Evolutionary conservation across 73 alveolate genomes (phyloP), one percentile per base, ranked within the genome.

Genomic region (Breviolum minutum): DNA sequence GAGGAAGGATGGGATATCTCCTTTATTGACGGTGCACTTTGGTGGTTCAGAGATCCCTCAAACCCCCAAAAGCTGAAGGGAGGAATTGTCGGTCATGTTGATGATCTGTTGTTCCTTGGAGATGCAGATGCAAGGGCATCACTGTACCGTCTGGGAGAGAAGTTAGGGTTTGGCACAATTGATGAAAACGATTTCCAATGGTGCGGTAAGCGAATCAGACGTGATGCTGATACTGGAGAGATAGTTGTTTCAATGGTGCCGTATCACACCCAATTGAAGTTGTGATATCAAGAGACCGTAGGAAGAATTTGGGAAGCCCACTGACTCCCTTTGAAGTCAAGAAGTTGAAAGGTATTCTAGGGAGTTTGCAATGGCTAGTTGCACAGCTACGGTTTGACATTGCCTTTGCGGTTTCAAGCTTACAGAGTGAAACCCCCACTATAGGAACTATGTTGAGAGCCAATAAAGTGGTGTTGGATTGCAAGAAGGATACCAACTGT

Each of bases 361-460:
- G 92, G 5, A 22, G 54, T 24, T 54, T 82, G 73, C 74, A 82
- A 22, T 82, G 92, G 92, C 19, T 82, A 16, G 92, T 82, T 12
- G 92, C 92, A 5, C 92, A 82, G 19, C 54, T 82, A 54, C 48
- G 96, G 27, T 54, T 82, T 20, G 92, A 82, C 24, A 14, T 82
- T 2, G 32, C 92, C 7, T 82, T 82, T 60, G 70, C n/a, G 3
- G 70, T 82, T 5, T 60, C 74, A 40, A 54, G 73, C 22, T 20
- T 82, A 11, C 92, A 82, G 24, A 16, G 54, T 9, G 92, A 82
- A 24, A 14, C 19, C 11, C 92, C 92, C 48, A 82, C 92, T 5
- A 54, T 82, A 14, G 92, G 92, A 7, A 82, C 92, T 7, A 9
- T 82, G 92, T 60, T 82, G 13, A 70, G 92, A 6, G 63, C 73